These are phyloP conservation scores for Gracilariopsis chorda DNA, from an alignment of 23 red algal genomes.

Conservation along the genomic window DNA sequence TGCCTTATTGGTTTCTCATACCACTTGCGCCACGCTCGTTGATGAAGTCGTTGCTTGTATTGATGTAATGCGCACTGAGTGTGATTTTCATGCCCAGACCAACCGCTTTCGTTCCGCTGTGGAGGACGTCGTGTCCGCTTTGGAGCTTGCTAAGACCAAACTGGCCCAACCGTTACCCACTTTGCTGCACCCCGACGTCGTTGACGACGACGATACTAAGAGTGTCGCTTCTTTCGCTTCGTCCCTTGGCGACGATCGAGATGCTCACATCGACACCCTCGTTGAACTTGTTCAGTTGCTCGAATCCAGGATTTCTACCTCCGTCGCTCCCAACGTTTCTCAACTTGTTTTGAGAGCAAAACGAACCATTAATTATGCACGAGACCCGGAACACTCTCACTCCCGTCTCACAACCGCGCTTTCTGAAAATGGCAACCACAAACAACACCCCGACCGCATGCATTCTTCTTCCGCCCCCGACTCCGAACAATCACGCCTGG, in stretches of 20 bases:
- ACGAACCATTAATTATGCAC: too few relatives aligned
- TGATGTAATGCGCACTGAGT: background rate
- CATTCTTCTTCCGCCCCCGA: too few relatives aligned
- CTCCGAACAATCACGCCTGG: background rate
- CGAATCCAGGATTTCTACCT: background rate
- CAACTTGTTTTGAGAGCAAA: too few relatives aligned
- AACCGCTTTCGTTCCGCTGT: background rate
- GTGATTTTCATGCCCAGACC: background rate
- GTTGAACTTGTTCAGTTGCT: constrained; percentile 41
- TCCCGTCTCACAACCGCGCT: too few relatives aligned
- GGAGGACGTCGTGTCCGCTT: background rate
- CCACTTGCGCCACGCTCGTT: background rate
- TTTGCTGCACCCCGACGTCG: background rate
- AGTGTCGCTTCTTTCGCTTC: constrained; percentile 29
- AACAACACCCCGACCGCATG: too few relatives aligned
- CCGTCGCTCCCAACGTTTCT: background rate
- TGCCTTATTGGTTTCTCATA: background rate
- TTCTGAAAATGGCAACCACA: too few relatives aligned
- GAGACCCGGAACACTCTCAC: too few relatives aligned
- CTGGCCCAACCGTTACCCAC: background rate
- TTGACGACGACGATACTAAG: constrained; percentile 10
- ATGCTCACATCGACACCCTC: constrained; percentile 25
- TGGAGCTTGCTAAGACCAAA: constrained; percentile 8
- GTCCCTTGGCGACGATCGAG: constrained; percentile 47
- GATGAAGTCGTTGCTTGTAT: background rate